These are phyloP conservation scores for Botrytis pseudocinerea DNA, from an alignment of 2,329 filamentous ascomycete genomes.

Conservation along the genomic window DNA sequence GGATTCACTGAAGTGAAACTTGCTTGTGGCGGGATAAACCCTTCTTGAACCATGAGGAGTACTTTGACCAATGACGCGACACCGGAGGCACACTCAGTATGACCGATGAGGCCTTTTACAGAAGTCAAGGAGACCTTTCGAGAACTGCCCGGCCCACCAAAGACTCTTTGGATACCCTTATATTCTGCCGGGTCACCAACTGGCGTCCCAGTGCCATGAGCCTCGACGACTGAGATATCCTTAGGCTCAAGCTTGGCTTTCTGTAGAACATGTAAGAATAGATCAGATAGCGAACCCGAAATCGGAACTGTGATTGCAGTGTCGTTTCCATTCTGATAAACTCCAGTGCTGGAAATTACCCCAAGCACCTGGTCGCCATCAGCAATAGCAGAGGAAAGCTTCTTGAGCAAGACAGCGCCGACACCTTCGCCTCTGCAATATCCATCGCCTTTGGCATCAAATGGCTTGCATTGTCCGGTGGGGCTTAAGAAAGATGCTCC, in stretches of 20 bases:
- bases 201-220: slow-evolving; percentile 31
- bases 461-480: slow-evolving; percentile 41
- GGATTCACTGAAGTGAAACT: slow-evolving; percentile 44
- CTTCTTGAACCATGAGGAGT: slow-evolving; percentile 44
- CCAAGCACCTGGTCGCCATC: slow-evolving; percentile 56
- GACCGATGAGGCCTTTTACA: slow-evolving; percentile 42
- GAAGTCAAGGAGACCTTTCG: slow-evolving; percentile 27
- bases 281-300: slow-evolving; percentile 43
- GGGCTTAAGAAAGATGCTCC: slow-evolving; percentile 17
- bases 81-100: slow-evolving; percentile 42
- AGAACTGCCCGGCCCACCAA: slow-evolving; percentile 18
- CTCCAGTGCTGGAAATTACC: slow-evolving; percentile 53
- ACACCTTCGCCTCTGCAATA: slow-evolving; percentile 56
- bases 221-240: slow-evolving; percentile 26
- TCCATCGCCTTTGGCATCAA: slow-evolving; percentile 51
- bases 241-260: slow-evolving; percentile 17
- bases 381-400: slow-evolving; percentile 1
- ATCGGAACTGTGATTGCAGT: slow-evolving; percentile 56
- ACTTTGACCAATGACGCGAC: slow-evolving; percentile 44
- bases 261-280: slow-evolving; percentile 18
- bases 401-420: slow-evolving; percentile 51
- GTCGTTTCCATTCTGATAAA: slow-evolving; percentile 60
- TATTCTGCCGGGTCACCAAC: slow-evolving; percentile 30
- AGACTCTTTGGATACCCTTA: slow-evolving; percentile 17
- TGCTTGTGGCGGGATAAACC: slow-evolving; percentile 44